Evolutionary conservation across 2,329 filamentous ascomycete genomes (phyloP).

Genomic region (Penicillium sp.): DNA sequence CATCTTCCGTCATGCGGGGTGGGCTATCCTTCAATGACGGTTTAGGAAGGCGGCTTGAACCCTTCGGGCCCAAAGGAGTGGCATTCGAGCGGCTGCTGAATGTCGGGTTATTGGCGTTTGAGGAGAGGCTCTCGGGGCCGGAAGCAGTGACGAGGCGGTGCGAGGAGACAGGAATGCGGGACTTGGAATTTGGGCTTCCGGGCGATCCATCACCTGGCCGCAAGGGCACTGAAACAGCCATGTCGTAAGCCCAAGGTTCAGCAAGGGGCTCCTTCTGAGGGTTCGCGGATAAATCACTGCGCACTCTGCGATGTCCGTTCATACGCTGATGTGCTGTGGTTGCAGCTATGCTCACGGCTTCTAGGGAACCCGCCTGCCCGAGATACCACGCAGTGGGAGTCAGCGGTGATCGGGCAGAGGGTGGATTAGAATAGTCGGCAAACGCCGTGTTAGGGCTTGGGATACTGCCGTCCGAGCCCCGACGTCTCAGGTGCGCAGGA

Average conservation of each 20-base stretch:
- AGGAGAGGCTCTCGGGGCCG: slow-evolving; percentile 41
- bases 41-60: slow-evolving; percentile 43
- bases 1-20: slow-evolving; percentile 26
- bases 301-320: slow-evolving; percentile 38
- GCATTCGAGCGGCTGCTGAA: slow-evolving; percentile 29
- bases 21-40: slow-evolving; percentile 33
- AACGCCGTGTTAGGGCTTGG: slow-evolving; percentile 50
- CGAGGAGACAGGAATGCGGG: slow-evolving; percentile 47
- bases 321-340: slow-evolving; percentile 12
- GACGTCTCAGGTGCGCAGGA: slow-evolving; percentile 52
- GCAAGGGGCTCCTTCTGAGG: slow-evolving; percentile 27
- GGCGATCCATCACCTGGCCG: slow-evolving; percentile 25
- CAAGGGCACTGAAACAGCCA: slow-evolving; percentile 35
- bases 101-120: slow-evolving; percentile 34
- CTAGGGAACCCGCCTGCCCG: slow-evolving; percentile 45
- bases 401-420: slow-evolving; percentile 55
- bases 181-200: slow-evolving; percentile 38
- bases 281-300: slow-evolving; percentile 57
- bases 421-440: slow-evolving; percentile 36
- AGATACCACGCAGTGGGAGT: slow-evolving; percentile 69
- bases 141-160: slow-evolving; percentile 41
- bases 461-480: slow-evolving; percentile 71
- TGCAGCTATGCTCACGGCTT: slow-evolving; percentile 35
- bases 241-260: slow-evolving; percentile 30
- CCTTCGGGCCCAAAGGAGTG: slow-evolving; percentile 40